phyloP scores from a whole-genome alignment of 768 basidiomycete genomes.

The Pleurotus eryngii region DNA sequence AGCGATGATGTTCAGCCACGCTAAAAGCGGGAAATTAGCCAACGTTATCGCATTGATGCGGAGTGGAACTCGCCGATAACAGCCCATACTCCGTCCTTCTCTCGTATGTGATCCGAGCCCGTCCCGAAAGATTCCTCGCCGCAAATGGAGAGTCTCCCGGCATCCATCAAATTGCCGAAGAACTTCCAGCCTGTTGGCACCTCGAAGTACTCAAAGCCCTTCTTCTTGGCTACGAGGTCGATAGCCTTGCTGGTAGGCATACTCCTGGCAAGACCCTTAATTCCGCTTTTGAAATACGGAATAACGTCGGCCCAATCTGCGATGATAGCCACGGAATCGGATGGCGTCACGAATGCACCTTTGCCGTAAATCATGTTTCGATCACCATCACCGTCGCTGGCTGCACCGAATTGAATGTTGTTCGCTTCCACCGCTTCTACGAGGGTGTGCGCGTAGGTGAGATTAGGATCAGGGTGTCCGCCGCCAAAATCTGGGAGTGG shows the following conservation, averaged over 20 bases:
- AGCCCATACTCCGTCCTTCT: constrained; percentile 99
- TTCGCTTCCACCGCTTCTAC: constrained; percentile 89
- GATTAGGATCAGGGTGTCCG: constrained; percentile 96
- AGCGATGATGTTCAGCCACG: constrained; percentile 96
- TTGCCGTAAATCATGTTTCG: constrained; percentile 99
- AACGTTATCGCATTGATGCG: background rate
- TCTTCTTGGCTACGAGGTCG: constrained; percentile 92
- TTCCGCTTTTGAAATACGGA: constrained; percentile 90
- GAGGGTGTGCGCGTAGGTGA: constrained; percentile 93
- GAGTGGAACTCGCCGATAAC: constrained; percentile 66
- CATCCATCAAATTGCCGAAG: constrained; percentile 99
- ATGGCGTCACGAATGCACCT: constrained; percentile 96
- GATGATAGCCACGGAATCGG: constrained; percentile 97
- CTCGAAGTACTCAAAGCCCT: constrained; percentile 90
- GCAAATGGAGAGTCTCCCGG: constrained; percentile 94
- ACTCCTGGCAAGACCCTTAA: constrained; percentile 93
- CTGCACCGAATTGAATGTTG: constrained; percentile 89
- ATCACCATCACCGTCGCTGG: constrained; percentile 96
- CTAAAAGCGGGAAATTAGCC: constrained; percentile 33
- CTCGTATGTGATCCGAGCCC: constrained; percentile 99
- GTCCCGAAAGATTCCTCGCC: constrained; percentile 99
- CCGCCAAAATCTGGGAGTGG: constrained; percentile 96
- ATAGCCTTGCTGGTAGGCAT: constrained; percentile 99
- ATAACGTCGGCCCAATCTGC: constrained; percentile 93
- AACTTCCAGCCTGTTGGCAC: constrained; percentile 99